A percentile compares a stretch with the other conserved stretches of the same genome.
Evolutionary conservation across 805 yeast species (phyloP).

Genomic region (Torulaspora delbrueckii): DNA sequence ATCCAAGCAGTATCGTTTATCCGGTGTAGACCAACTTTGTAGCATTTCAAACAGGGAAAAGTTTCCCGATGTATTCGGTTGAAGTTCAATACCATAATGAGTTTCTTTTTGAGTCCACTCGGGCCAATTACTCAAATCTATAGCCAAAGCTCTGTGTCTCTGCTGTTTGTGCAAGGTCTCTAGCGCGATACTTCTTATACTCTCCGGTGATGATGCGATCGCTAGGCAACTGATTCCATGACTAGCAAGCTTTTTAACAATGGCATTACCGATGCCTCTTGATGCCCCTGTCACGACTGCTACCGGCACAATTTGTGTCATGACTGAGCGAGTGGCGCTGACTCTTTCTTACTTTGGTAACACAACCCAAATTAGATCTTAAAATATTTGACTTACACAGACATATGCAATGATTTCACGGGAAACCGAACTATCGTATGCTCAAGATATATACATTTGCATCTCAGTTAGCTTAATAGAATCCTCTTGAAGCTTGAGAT

Average conservation of each 20-base stretch:
- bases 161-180: conserved; percentile 14
- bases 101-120: conserved; percentile 16
- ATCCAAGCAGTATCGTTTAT: conserved; percentile 16
- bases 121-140: conserved; percentile 31
- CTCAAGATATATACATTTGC: conserved; percentile 6
- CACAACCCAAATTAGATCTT: conserved; percentile 8
- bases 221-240: conserved; percentile 28
- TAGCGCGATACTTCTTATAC: conserved; percentile 8
- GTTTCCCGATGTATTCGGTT: background rate
- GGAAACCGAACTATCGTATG: conserved; percentile 6
- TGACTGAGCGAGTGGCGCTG: background rate
- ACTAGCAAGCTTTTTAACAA: conserved; percentile 28
- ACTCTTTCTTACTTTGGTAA: background rate
- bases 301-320: conserved; percentile 17
- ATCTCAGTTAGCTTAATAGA: conserved; percentile 21
- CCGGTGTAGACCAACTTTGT: conserved; percentile 10
- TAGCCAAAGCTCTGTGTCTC: conserved; percentile 26
- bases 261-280: conserved; percentile 40
- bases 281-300: conserved; percentile 42
- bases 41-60: conserved; percentile 11
- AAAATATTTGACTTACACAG: conserved; percentile 16
- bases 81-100: conserved; percentile 17
- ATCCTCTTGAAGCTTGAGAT: conserved; percentile 35
- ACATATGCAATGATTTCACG: conserved; percentile 19
- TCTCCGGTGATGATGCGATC: conserved; percentile 23